These are phyloP conservation scores for Lichtheimia corymbifera DNA, from an alignment of 371 early-diverging fungal genomes.

Conservation along the genomic window DNA sequence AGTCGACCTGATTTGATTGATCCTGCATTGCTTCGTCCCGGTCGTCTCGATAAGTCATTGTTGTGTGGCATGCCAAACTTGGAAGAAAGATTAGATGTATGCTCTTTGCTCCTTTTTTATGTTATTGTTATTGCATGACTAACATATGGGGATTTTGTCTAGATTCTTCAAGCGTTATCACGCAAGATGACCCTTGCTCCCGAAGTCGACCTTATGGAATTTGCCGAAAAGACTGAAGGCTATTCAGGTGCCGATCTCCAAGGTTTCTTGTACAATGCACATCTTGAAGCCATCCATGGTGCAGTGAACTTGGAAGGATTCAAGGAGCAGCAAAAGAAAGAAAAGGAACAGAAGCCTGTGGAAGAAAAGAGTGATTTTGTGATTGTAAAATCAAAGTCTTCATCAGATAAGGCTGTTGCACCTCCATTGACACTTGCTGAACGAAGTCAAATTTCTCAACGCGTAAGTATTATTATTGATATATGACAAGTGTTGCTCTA, in stretches of 20 bases:
- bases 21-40: constrained; percentile 96
- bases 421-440: constrained; percentile 62
- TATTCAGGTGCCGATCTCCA: constrained; percentile 95
- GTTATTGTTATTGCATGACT: neutral
- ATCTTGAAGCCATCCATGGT: constrained; percentile 87
- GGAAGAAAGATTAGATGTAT: constrained; percentile 70
- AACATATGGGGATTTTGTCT: neutral
- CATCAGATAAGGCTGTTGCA: constrained; percentile 2
- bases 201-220: constrained; percentile 55
- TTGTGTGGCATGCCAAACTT: constrained; percentile 83
- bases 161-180: constrained; percentile 68
- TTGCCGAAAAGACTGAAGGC: constrained; percentile 73
- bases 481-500: neutral
- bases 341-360: constrained; percentile 23
- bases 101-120: neutral
- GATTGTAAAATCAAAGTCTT: constrained; percentile 27
- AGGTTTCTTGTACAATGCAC: constrained; percentile 89
- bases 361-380: constrained; percentile 40
- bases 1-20: constrained; percentile 99
- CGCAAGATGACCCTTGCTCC: constrained; percentile 64
- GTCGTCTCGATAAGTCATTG: constrained; percentile 96
- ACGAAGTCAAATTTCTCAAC: constrained; percentile 57
- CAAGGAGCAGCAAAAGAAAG: constrained; percentile 41
- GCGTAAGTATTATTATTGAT: constrained; percentile 37
- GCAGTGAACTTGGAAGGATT: constrained; percentile 54